Conservation (phyloP, 202 grass and related monocot species). For the Schoenoplectus tabernaemontani region DNA sequence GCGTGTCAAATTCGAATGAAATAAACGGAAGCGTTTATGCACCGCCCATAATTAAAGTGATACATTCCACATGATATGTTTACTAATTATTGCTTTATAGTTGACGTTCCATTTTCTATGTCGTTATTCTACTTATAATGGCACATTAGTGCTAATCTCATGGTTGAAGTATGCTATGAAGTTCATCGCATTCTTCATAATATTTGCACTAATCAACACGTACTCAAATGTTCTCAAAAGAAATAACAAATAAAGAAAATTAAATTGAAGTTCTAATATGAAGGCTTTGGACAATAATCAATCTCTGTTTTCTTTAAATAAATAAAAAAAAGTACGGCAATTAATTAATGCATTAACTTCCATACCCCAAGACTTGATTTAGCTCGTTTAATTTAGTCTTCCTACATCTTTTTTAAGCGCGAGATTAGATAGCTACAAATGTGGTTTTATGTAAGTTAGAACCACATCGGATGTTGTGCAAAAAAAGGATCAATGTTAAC, state of each 20-base stretch:
- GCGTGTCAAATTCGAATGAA: background rate
- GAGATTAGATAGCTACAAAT: background rate
- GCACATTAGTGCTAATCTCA: background rate
- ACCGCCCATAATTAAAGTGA: background rate
- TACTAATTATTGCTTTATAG: background rate
- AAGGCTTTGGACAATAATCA: background rate
- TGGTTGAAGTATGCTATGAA: background rate
- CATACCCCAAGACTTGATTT: slow-evolving; percentile 15
- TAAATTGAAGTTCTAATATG: background rate
- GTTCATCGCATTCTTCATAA: background rate
- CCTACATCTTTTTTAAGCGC: background rate
- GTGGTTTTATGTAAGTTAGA: slow-evolving; percentile 22
- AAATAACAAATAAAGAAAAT: background rate
- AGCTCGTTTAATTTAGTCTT: slow-evolving; percentile 6
- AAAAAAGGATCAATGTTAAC: background rate
- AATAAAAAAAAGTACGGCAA: too few relatives aligned
- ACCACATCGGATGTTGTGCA: slow-evolving; percentile 13
- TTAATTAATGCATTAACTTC: too few relatives aligned
- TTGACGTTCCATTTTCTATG: background rate
- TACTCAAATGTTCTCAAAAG: background rate
- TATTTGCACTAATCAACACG: background rate
- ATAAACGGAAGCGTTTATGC: background rate
- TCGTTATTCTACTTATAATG: background rate
- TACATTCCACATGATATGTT: background rate
- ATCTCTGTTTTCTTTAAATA: too few relatives aligned